phyloP scores from a whole-genome alignment of 208 protist species.

The Trypanosoma rangeli region DNA sequence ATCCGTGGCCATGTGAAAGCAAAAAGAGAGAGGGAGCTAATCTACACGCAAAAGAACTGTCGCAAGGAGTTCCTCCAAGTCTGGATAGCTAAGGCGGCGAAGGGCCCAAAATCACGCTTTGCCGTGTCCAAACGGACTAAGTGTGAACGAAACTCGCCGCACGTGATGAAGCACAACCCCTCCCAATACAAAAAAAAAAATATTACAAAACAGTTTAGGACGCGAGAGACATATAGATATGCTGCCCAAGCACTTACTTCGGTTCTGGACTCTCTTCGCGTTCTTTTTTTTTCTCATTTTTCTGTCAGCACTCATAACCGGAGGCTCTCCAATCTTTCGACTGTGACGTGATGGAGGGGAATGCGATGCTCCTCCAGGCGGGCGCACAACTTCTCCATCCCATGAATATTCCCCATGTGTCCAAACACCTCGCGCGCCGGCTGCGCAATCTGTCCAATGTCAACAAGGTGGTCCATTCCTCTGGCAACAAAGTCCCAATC shows the following conservation, averaged over 20 bases:
- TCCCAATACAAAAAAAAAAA: constrained; percentile 14
- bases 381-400: constrained; percentile 53
- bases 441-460: constrained; percentile 79
- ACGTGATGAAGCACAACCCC: constrained; percentile 10
- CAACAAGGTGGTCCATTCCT: constrained; percentile 77
- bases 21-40: too few species aligned
- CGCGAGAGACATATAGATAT: neutral
- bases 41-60: too few species aligned
- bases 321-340: constrained; percentile 75
- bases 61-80: too few species aligned
- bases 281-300: neutral
- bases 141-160: neutral
- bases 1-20: too few species aligned
- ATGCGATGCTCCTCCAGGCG: constrained; percentile 60
- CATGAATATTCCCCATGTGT: constrained; percentile 75
- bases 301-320: constrained; percentile 44
- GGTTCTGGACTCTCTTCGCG: neutral
- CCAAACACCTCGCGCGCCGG: constrained; percentile 66
- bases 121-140: neutral
- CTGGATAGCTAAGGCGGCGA: too few species aligned
- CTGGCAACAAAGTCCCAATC: constrained; percentile 84
- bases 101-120: too few species aligned
- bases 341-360: constrained; percentile 60
- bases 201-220: too few species aligned
- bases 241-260: too few species aligned